Evolutionary conservation across 306 rosid species (phyloP), one percentile per base, ranked within the genome.

Genomic region (Acmispon strigosus): DNA sequence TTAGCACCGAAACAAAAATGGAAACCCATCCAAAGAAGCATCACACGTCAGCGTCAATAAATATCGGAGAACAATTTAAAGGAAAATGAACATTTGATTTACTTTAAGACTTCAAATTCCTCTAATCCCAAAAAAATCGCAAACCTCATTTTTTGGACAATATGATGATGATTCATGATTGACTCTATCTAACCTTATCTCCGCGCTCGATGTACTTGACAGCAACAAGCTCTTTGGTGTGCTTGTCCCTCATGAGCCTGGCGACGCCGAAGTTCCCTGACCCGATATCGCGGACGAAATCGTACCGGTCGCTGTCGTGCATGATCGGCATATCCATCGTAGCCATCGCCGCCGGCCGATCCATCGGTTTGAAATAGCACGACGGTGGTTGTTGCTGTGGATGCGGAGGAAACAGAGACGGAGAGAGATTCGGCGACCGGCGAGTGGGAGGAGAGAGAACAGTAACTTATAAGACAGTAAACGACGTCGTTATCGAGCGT

Each of bases 141-240:
- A 69, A 69, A 19, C 14, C 6, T 12, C n/a, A 6, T 14, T 44
- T 10, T 39, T 12, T 10, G 2, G 5, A 51, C 12, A 15, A 34
- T 32, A 32, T 16, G 32, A 6, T 19, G 49, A 34, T 2, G 45
- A 27, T 12, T 63, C 18, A 19, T 2, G 24, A 27, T 27, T 27
- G 37, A 5, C 1, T 5, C 8, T 5, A 8, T 34, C 80, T 27
- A 65, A 89, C 98, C 97, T 88, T 93, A 55, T 85, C 90, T 5
- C 98, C 98, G 42, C 98, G 90, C 76, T 90, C 92, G 75, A 90
- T 88, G 58, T 93, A 93, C 78, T 93, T 90, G 43, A 93, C 97
- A 56, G 98, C 98, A 12, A 93, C 92, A 42, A 90, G 97, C 60
- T 90, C 97, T 72, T 74, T 83, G 52, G 97, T 87, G 57, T 79